Percentiles rank a stretch among this genome's conserved stretches.
Conservation (phyloP, 2,329 filamentous ascomycete species). For the Fusarium redolens region DNA sequence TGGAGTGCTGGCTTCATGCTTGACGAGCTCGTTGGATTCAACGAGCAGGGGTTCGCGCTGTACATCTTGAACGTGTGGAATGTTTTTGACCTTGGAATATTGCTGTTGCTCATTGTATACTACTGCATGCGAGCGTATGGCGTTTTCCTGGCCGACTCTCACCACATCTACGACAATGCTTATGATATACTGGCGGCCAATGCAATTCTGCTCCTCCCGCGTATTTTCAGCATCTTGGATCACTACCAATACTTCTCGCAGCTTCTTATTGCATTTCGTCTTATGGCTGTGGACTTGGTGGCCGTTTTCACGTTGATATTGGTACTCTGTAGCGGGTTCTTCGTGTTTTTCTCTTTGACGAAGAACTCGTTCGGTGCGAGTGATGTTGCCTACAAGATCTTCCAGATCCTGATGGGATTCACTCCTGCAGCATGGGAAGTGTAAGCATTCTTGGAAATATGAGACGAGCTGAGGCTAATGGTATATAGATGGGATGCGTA, state of each 20-base stretch:
- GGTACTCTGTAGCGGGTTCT: slow-evolving; percentile 93
- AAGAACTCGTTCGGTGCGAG: slow-evolving; percentile 75
- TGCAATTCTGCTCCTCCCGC: slow-evolving; percentile 87
- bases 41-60: slow-evolving; percentile 93
- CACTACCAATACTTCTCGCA: slow-evolving; percentile 98
- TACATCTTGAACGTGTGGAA: slow-evolving; percentile 99
- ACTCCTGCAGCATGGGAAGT: slow-evolving; percentile 95
- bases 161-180: slow-evolving; percentile 82
- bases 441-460: slow-evolving; percentile 54
- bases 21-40: slow-evolving; percentile 95
- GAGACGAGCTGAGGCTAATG: slow-evolving; percentile 23
- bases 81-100: slow-evolving; percentile 90
- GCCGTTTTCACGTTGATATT: slow-evolving; percentile 87
- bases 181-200: slow-evolving; percentile 96
- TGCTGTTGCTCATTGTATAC: slow-evolving; percentile 86
- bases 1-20: slow-evolving; percentile 98
- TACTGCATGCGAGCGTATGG: slow-evolving; percentile 91
- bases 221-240: slow-evolving; percentile 91
- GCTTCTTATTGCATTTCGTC: slow-evolving; percentile 89
- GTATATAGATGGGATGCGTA: slow-evolving; percentile 72
- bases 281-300: slow-evolving; percentile 91
- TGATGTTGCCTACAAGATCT: slow-evolving; percentile 88
- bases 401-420: slow-evolving; percentile 96
- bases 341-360: slow-evolving; percentile 91
- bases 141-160: slow-evolving; percentile 81